Conservation (phyloP, 2,329 filamentous ascomycete species). For the Teratosphaeria nubilosa region DNA sequence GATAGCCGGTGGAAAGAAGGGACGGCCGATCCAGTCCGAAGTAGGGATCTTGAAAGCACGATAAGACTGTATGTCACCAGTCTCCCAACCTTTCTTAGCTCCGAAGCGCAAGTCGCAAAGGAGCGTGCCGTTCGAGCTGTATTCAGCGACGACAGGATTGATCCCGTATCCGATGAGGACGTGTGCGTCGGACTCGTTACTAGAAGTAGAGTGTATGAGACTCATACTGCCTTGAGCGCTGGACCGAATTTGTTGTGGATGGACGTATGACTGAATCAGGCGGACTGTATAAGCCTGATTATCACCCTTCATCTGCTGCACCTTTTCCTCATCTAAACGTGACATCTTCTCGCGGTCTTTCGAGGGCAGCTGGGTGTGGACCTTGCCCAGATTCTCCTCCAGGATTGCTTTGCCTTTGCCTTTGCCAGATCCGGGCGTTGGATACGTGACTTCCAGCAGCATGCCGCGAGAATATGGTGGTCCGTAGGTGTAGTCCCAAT, state of each 20-base stretch:
- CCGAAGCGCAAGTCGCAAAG: conserved; percentile 20
- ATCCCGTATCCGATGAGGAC: conserved; percentile 20
- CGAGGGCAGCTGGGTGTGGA: not conserved
- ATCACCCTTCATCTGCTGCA: conserved; percentile 8
- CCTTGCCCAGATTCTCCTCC: not conserved
- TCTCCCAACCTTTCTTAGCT: conserved; percentile 16
- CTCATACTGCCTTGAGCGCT: conserved; percentile 14
- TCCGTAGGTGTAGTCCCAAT: conserved; percentile 15
- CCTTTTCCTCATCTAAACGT: conserved; percentile 6
- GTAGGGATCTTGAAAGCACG: conserved; percentile 14
- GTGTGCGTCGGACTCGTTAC: conserved; percentile 4
- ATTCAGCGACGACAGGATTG: conserved; percentile 19
- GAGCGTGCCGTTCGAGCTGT: conserved; percentile 13
- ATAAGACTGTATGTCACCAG: conserved; percentile 19
- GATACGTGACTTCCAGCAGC: conserved; percentile 18
- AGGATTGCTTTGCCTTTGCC: not conserved
- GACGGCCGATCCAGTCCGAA: conserved; percentile 14
- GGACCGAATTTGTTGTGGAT: conserved; percentile 13
- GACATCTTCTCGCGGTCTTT: not conserved
- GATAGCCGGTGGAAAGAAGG: conserved; percentile 8
- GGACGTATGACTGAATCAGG: conserved; percentile 12
- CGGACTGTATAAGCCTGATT: conserved; percentile 12
- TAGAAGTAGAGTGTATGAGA: not conserved
- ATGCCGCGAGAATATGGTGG: conserved; percentile 13
- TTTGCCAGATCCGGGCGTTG: conserved; percentile 2